phyloP scores from a whole-genome alignment of 352 stramenopile species.

The Pilasporangium apinafurcum region DNA sequence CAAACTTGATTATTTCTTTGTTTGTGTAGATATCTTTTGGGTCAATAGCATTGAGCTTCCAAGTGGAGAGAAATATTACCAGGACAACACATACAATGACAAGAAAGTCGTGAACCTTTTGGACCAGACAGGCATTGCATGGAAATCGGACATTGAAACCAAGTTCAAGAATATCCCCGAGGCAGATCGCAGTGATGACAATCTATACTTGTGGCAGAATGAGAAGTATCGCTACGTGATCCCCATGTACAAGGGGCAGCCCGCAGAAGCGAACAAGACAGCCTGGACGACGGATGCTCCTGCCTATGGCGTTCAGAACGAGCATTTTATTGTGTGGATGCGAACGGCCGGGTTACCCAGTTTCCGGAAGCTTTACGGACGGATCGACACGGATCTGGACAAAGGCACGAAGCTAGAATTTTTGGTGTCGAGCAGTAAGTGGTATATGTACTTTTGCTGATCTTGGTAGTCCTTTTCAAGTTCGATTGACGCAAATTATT shows the following conservation, averaged over 20 bases:
- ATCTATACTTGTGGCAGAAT: slow-evolving; percentile 84
- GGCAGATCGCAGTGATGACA: slow-evolving; percentile 16
- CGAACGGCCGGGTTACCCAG: slow-evolving; percentile 93
- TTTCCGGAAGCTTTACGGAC: slow-evolving; percentile 99
- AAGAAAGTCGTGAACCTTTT: slow-evolving; percentile 79
- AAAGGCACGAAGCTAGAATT: slow-evolving; percentile 90
- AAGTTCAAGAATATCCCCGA: slow-evolving; percentile 94
- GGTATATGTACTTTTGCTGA: not conserved
- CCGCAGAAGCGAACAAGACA: slow-evolving; percentile 64
- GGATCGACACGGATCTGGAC: slow-evolving; percentile 91
- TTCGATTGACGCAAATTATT: not conserved
- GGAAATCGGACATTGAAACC: slow-evolving; percentile 93
- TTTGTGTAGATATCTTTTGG: slow-evolving; percentile 72
- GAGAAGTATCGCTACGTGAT: slow-evolving; percentile 76
- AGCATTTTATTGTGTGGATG: slow-evolving; percentile 99
- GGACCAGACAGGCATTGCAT: slow-evolving; percentile 95
- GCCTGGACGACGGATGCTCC: slow-evolving; percentile 60
- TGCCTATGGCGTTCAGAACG: slow-evolving; percentile 92
- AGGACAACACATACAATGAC: slow-evolving; percentile 51
- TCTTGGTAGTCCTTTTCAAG: slow-evolving; percentile 3
- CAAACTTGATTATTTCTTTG: not conserved
- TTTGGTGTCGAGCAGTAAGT: slow-evolving; percentile 87
- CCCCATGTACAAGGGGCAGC: slow-evolving; percentile 51
- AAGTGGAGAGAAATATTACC: slow-evolving; percentile 41
- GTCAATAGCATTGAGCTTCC: slow-evolving; percentile 58